These are phyloP conservation scores for Trichoderma reesei DNA, from an alignment of 495 filamentous ascomycete genomes.

Conservation along the genomic window DNA sequence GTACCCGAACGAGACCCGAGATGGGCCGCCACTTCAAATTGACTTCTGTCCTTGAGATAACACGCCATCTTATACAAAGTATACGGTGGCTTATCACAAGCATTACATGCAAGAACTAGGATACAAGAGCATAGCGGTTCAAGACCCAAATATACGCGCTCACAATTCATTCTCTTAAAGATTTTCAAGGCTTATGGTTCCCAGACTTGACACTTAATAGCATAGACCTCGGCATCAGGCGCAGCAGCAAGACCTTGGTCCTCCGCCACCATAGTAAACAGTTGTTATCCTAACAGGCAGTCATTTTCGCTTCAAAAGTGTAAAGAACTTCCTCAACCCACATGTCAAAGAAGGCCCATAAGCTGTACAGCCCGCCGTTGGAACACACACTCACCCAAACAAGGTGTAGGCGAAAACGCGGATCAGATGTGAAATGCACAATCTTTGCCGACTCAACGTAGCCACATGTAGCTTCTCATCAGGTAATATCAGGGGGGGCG, in stretches of 20 bases:
- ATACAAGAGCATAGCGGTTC: no score
- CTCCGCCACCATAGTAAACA: background rate
- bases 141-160: no score
- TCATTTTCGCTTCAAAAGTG: background rate
- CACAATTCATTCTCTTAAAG: no score
- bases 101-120: no score
- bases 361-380: background rate
- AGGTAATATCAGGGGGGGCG: background rate
- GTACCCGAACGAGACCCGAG: no score
- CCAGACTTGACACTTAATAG: background rate
- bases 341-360: background rate
- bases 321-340: background rate
- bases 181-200: background rate
- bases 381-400: background rate
- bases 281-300: background rate
- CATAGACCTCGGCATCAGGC: background rate
- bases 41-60: no score
- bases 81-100: no score
- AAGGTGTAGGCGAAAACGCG: background rate
- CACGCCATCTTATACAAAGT: no score
- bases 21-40: no score
- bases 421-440: background rate
- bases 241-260: background rate
- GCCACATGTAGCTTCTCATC: background rate
- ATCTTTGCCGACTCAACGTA: background rate